Evolutionary conservation across 495 filamentous ascomycete species (phyloP).

Genomic region (Durotheca rogersii): DNA sequence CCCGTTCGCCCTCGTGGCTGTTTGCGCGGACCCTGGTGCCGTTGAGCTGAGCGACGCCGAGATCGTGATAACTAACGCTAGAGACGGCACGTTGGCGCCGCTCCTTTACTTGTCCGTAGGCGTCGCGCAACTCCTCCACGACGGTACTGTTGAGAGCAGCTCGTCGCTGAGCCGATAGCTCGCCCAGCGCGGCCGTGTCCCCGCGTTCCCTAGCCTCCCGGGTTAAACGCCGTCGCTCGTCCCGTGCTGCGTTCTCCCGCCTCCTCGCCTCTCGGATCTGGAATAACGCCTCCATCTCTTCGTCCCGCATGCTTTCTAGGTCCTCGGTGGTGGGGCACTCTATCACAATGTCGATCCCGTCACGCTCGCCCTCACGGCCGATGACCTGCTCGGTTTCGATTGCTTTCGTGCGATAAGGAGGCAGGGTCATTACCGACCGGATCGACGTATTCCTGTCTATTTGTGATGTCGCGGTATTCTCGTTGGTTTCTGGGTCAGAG

Average conservation of each 20-base stretch:
- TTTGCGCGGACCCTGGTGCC: constrained; percentile 82
- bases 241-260: constrained; percentile 71
- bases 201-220: constrained; percentile 69
- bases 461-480: constrained; percentile 21
- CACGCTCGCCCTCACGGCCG: constrained; percentile 86
- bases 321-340: constrained; percentile 61
- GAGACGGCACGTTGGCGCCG: constrained; percentile 74
- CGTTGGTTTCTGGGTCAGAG: constrained; percentile 23
- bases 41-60: constrained; percentile 86
- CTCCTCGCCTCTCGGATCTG: constrained; percentile 82
- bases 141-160: constrained; percentile 38
- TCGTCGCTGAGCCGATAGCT: constrained; percentile 51
- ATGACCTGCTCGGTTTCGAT: constrained; percentile 80
- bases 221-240: constrained; percentile 64
- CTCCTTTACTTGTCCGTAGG: constrained; percentile 62
- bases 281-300: constrained; percentile 90
- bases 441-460: constrained; percentile 84
- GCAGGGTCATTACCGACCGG: constrained; percentile 89
- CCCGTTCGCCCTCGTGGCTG: constrained; percentile 72
- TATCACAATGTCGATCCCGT: constrained; percentile 86
- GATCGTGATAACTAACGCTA: constrained; percentile 79
- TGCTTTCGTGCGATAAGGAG: constrained; percentile 68
- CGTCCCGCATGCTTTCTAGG: constrained; percentile 78
- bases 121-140: constrained; percentile 59
- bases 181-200: constrained; percentile 62